Base-by-base conservation (phyloP, 1,139 yeast species). In the Taiozyma onychis region DNA sequence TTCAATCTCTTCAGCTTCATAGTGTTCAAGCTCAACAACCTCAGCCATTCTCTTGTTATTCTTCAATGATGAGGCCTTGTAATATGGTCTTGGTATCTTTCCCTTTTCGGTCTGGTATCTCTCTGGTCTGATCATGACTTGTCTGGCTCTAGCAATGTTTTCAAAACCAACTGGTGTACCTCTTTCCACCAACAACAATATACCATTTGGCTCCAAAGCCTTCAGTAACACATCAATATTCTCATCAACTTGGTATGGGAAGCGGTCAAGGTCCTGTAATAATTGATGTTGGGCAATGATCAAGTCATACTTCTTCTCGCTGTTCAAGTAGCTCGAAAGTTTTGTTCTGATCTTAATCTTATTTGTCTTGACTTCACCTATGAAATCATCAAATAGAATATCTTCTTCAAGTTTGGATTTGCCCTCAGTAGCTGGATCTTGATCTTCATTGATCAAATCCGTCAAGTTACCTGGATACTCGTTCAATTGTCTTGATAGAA, bases 131-230 rank as follows among this genome's bases (percentile, higher is more conserved):
- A 93, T 72, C 81, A 90, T 81, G 10, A 88, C 67, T 66, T 93
- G 97, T 61, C 99, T 76, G 1, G 98, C 97, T 51, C 97, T 76
- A 0, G 97, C 95, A 53, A 90, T 77, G 6, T 83, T 76, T 67
- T 93, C 98, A 63, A 89, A 89, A 0, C 98, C 98, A 39, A 83
- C 67, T 0, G 97, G 88, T 51, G 87, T 88, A 2, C 99, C 99
- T 57, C 97, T 76, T 69, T 93, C 98, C 3, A 91, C 71, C 8
- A 93, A 67, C 1, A 89, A 82, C 21, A 91, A 67, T 52, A 84
- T 83, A 0, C 98, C 99, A 14, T 80, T 80, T 0, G 96, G 96
- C 13, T 80, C 76, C 44, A 90, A 69, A 30, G 87, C 68, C 21
- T 76, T 73, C 34, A 89, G 71, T 43, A 86, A 72, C 57, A 77